These are phyloP conservation scores for Helotiales sp. DNA, from an alignment of 2,329 filamentous ascomycete genomes.

Conservation along the genomic window DNA sequence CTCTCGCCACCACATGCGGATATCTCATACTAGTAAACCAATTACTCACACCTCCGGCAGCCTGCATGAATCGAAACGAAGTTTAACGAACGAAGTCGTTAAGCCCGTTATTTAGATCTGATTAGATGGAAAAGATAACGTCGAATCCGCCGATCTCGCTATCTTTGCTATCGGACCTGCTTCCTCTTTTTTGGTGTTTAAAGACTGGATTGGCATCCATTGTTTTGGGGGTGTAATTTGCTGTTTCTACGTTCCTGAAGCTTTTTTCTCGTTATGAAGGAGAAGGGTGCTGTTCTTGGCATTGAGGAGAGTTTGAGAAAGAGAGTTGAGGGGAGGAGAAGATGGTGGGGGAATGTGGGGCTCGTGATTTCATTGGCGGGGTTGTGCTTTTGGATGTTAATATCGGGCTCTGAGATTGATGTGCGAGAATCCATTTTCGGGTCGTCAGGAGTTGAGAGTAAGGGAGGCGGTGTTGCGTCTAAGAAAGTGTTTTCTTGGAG, in stretches of 20 bases:
- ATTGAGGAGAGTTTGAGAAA: neutral
- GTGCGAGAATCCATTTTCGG: neutral
- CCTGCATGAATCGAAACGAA: too few relatives aligned
- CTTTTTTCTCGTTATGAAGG: neutral
- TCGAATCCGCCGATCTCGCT: neutral
- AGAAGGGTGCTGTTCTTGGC: neutral
- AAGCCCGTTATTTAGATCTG: neutral
- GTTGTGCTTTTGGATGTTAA: neutral
- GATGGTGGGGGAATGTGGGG: neutral
- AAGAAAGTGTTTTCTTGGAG: neutral
- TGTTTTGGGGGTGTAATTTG: too few relatives aligned
- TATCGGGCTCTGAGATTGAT: neutral
- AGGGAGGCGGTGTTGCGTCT: neutral
- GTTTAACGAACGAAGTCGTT: neutral
- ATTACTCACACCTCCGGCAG: too few relatives aligned
- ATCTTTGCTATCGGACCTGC: neutral
- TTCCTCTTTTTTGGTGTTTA: too few relatives aligned
- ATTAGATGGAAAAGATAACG: slow-evolving; percentile 1
- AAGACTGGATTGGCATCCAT: too few relatives aligned
- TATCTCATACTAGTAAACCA: too few relatives aligned
- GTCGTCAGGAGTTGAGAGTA: neutral
- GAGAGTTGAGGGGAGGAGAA: neutral
- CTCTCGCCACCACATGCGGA: too few relatives aligned
- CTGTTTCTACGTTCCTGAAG: too few relatives aligned
- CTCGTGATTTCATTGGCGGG: neutral